Conservation (phyloP, 2,329 filamentous ascomycete genomes). For the Clonostachys chloroleuca region DNA sequence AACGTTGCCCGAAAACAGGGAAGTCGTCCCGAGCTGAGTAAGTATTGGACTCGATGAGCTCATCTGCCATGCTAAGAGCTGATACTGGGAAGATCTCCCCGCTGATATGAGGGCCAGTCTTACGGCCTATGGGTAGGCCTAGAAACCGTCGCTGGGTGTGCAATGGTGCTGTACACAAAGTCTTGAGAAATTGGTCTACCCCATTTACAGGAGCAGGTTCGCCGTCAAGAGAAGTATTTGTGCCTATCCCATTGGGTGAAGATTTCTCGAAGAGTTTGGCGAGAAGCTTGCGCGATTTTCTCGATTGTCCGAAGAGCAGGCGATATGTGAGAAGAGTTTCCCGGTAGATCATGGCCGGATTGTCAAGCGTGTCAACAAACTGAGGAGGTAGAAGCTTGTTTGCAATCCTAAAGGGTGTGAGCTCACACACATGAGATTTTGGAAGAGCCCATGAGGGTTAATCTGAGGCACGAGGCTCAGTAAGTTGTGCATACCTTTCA, state of each 20-base stretch:
- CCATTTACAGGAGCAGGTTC: neutral
- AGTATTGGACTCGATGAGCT: neutral
- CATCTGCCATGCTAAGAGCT: neutral
- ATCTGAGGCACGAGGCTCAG: neutral
- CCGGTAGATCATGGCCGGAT: neutral
- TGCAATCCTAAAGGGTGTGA: neutral
- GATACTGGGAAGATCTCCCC: neutral
- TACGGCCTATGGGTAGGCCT: neutral
- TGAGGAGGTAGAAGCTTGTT: neutral
- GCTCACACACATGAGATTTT: neutral
- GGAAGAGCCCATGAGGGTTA: neutral
- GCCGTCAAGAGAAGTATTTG: neutral
- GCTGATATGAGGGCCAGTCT: neutral
- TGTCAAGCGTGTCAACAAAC: neutral
- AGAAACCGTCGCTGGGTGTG: neutral
- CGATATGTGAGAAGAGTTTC: constrained; percentile 4
- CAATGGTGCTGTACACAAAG: neutral
- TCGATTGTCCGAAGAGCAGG: constrained; percentile 1
- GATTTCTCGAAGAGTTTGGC: no score
- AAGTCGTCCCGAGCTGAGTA: neutral
- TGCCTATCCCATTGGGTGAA: no score
- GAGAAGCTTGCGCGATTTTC: neutral
- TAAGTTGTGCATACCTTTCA: neutral
- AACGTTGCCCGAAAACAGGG: neutral
- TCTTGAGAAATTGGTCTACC: neutral